phyloP scores from a whole-genome alignment of 83 land plant genomes.

The Thuja plicata region DNA sequence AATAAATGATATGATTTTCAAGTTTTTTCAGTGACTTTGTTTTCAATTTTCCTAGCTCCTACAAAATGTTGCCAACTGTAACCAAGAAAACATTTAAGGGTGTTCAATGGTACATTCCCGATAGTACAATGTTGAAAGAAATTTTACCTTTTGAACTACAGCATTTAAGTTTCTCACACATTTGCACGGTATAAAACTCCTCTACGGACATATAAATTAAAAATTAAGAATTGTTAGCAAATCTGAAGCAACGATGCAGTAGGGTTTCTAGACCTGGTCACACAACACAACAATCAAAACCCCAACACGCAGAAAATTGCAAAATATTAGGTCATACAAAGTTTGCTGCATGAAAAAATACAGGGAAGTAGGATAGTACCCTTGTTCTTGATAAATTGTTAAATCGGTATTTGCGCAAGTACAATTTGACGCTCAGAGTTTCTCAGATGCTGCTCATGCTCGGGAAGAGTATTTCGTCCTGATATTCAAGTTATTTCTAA shows the following conservation, averaged over 20 bases:
- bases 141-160: not conserved
- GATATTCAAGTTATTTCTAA: not conserved
- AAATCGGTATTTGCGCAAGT: not conserved
- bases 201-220: too few species aligned
- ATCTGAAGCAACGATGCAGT: not conserved
- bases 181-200: not conserved
- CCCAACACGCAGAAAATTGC: not conserved
- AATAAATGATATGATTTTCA: not conserved
- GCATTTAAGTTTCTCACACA: not conserved
- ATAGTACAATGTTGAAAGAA: too few species aligned
- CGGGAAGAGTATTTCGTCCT: not conserved
- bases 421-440: not conserved
- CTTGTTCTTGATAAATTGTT: not conserved
- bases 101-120: not conserved
- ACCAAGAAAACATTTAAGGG: not conserved
- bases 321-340: not conserved
- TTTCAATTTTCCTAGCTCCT: not conserved
- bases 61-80: too few species aligned
- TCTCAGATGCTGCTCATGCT: not conserved
- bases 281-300: not conserved
- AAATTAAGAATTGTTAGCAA: not conserved
- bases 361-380: not conserved
- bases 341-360: not conserved
- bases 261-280: not conserved
- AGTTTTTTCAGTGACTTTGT: not conserved